These are phyloP conservation scores for Coemansia sp. DNA, from an alignment of 192 early-diverging fungal genomes.

Conservation along the genomic window DNA sequence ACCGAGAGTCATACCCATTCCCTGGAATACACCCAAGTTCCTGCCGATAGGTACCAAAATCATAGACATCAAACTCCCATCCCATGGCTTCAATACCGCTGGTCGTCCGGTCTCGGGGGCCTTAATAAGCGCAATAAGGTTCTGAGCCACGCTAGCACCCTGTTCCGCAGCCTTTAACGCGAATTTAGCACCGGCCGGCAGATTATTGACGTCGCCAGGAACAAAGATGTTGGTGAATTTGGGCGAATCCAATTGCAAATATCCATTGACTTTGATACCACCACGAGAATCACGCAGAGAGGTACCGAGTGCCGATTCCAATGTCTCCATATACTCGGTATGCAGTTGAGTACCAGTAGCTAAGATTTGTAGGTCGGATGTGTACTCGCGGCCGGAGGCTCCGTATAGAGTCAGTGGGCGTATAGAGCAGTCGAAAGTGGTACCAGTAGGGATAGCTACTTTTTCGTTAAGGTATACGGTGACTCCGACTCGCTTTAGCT, in stretches of 20 bases:
- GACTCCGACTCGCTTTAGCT: slow-evolving; percentile 55
- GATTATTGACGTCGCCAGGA: slow-evolving; percentile 57
- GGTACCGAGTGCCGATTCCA: slow-evolving; percentile 30
- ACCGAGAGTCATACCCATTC: slow-evolving; percentile 38
- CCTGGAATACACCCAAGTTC: slow-evolving; percentile 43
- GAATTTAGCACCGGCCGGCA: slow-evolving; percentile 39
- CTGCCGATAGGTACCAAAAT: slow-evolving; percentile 47
- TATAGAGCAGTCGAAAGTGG: slow-evolving; percentile 36
- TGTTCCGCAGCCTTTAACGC: slow-evolving; percentile 33
- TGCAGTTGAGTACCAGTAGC: slow-evolving; percentile 50
- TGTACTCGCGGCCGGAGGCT: slow-evolving; percentile 47
- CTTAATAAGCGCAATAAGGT: slow-evolving; percentile 33
- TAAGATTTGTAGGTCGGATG: slow-evolving; percentile 62
- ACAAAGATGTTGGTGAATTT: slow-evolving; percentile 56
- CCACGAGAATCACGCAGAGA: slow-evolving; percentile 39
- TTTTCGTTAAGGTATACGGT: slow-evolving; percentile 58
- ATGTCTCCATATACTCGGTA: slow-evolving; percentile 52
- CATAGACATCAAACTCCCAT: slow-evolving; percentile 24
- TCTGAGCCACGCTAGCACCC: slow-evolving; percentile 22
- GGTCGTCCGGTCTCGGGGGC: neutral
- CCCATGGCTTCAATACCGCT: slow-evolving; percentile 23
- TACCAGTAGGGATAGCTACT: slow-evolving; percentile 39
- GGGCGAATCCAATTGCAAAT: slow-evolving; percentile 50
- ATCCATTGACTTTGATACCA: slow-evolving; percentile 52
- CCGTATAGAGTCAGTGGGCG: slow-evolving; percentile 51